Conservation (phyloP, 1,139 yeast species). For the Starmera stellimalicola region DNA sequence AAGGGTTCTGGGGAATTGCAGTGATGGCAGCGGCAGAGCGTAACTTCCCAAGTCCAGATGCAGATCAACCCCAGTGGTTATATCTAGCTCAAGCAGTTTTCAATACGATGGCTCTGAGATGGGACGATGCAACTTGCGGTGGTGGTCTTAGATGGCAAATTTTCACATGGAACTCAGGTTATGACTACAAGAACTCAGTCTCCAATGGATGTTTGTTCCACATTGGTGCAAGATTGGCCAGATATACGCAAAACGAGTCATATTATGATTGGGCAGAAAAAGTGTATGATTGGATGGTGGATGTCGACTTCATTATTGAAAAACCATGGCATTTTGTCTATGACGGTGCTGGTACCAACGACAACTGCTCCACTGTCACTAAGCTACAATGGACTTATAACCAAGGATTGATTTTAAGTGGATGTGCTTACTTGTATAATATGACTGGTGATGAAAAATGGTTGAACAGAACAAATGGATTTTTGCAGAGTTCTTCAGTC, state of each 20-base stretch:
- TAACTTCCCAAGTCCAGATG: slow-evolving; percentile 70
- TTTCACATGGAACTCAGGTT: slow-evolving; percentile 90
- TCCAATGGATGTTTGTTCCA: slow-evolving; percentile 88
- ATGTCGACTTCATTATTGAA: slow-evolving; percentile 45
- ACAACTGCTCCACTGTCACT: slow-evolving; percentile 54
- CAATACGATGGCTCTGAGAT: slow-evolving; percentile 81
- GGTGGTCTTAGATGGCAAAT: slow-evolving; percentile 98
- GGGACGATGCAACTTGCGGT: slow-evolving; percentile 67
- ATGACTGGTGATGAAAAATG: slow-evolving; percentile 60
- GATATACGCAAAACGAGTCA: slow-evolving; percentile 66
- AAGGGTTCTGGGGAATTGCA: slow-evolving; percentile 93
- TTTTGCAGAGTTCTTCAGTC: slow-evolving; percentile 43
- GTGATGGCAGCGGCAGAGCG: slow-evolving; percentile 88
- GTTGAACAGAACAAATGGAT: slow-evolving; percentile 49
- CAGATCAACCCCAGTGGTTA: slow-evolving; percentile 58
- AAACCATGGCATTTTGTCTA: slow-evolving; percentile 42
- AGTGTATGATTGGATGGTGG: slow-evolving; percentile 76
- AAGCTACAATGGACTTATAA: slow-evolving; percentile 80
- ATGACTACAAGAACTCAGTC: slow-evolving; percentile 84
- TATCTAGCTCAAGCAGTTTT: slow-evolving; percentile 72
- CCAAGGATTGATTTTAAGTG: slow-evolving; percentile 70
- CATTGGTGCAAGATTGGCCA: slow-evolving; percentile 76
- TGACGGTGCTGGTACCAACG: slow-evolving; percentile 68
- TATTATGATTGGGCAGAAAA: slow-evolving; percentile 75
- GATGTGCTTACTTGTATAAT: slow-evolving; percentile 77